Evolutionary conservation across 2,329 filamentous ascomycete genomes (phyloP).

Genomic region (Nemania bipapillata): DNA sequence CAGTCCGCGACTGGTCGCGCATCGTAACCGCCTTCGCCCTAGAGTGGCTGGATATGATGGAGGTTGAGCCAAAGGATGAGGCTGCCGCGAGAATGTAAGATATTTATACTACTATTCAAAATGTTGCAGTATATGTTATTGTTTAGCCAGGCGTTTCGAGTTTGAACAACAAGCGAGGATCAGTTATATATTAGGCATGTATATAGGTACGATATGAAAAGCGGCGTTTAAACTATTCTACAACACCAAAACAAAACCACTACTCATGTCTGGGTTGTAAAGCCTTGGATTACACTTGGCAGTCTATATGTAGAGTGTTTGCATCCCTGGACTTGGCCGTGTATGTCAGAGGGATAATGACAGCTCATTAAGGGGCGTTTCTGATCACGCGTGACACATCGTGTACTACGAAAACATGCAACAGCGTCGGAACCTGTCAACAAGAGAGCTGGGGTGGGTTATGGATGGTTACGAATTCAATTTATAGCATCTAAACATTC

Average conservation of each 20-base stretch:
- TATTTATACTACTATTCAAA: slow-evolving; percentile 10
- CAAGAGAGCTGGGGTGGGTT: too few species aligned
- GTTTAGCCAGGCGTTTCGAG: slow-evolving; percentile 11
- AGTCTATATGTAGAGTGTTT: not conserved
- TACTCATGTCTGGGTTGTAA: not conserved
- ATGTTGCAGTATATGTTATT: slow-evolving; percentile 1
- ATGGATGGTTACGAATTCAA: too few species aligned
- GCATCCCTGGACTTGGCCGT: not conserved
- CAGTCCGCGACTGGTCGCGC: slow-evolving; percentile 79
- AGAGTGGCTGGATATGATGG: slow-evolving; percentile 79
- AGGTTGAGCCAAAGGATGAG: slow-evolving; percentile 50
- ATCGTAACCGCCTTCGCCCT: slow-evolving; percentile 78
- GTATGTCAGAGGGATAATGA: not conserved
- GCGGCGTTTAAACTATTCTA: not conserved
- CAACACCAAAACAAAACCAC: not conserved
- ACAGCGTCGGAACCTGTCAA: not conserved
- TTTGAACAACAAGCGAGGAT: not conserved
- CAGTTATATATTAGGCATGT: not conserved
- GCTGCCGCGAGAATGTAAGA: slow-evolving; percentile 8
- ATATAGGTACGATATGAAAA: slow-evolving; percentile 7
- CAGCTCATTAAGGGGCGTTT: not conserved
- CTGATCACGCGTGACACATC: slow-evolving; percentile 4
- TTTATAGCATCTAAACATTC: too few species aligned
- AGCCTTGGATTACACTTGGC: not conserved
- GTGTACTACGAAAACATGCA: not conserved